Conservation (phyloP, 768 basidiomycete species). For the Suillus occidentalis region DNA sequence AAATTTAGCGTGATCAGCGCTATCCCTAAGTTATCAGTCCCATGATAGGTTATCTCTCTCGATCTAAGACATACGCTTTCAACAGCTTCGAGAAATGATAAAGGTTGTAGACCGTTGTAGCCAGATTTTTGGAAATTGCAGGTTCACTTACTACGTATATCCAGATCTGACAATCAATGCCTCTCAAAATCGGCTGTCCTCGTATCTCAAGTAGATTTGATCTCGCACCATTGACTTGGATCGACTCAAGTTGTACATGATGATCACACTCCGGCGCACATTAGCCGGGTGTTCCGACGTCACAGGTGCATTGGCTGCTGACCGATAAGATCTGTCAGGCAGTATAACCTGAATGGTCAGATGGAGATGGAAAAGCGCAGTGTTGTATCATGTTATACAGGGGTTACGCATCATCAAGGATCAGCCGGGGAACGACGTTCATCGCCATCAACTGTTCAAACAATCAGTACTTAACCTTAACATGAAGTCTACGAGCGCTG, state of each 20-base stretch:
- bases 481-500: not conserved
- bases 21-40: not conserved
- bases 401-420: conserved; percentile 74
- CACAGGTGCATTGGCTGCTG: too few relatives aligned
- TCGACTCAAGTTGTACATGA: not conserved
- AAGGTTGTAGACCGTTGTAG: not conserved
- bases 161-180: not conserved
- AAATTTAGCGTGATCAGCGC: not conserved
- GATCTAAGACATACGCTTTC: not conserved
- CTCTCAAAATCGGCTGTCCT: not conserved
- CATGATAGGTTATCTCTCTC: not conserved
- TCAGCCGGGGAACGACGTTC: conserved; percentile 90
- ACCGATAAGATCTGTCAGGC: not conserved
- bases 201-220: not conserved
- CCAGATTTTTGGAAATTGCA: not conserved
- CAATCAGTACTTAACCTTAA: conserved; percentile 4
- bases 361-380: not conserved
- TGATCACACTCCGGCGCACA: not conserved
- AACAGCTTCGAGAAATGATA: not conserved
- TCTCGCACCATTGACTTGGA: not conserved
- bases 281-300: not conserved
- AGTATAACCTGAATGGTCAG: not conserved
- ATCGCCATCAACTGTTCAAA: conserved; percentile 83
- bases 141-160: not conserved
- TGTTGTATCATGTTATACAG: not conserved